Evolutionary conservation across 2,329 filamentous ascomycete genomes (phyloP).

Genomic region (Annulohypoxylon truncatum): DNA sequence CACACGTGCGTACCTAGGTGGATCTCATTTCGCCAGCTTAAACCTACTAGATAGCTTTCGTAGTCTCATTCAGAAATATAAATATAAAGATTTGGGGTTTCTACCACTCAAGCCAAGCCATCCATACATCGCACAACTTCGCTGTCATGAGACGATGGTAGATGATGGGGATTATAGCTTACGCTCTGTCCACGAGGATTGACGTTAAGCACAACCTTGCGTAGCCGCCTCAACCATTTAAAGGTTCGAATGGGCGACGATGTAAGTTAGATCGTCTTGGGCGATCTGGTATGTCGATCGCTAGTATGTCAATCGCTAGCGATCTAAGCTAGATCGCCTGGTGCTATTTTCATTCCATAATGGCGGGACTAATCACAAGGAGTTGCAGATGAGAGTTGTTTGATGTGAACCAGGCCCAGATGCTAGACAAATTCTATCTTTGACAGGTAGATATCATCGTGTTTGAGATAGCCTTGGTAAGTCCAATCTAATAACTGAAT

Average conservation of each 20-base stretch:
- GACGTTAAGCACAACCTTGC: slow-evolving; percentile 19
- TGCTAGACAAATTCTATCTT: neutral
- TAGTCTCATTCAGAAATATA: neutral
- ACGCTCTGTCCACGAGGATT: neutral
- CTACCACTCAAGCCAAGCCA: neutral
- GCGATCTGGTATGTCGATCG: slow-evolving; percentile 29
- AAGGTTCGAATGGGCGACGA: slow-evolving; percentile 40
- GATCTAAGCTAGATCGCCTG: slow-evolving; percentile 25
- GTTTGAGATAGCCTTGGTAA: slow-evolving; percentile 19
- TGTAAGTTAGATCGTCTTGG: slow-evolving; percentile 39
- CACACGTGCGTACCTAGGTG: neutral
- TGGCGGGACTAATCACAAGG: slow-evolving; percentile 20
- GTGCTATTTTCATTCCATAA: slow-evolving; percentile 19
- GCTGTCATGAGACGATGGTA: neutral
- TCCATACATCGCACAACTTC: neutral
- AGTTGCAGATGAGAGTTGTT: slow-evolving; percentile 12
- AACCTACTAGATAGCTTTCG: neutral
- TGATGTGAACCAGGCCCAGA: neutral
- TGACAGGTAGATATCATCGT: slow-evolving; percentile 3
- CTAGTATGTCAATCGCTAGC: slow-evolving; percentile 20
- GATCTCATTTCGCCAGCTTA: neutral
- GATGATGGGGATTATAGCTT: neutral
- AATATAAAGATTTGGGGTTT: neutral
- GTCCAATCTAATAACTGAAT: neutral
- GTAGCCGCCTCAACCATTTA: slow-evolving; percentile 31